phyloP scores from a whole-genome alignment of 2,329 filamentous ascomycete genomes.

The Emericellopsis atlantica region DNA sequence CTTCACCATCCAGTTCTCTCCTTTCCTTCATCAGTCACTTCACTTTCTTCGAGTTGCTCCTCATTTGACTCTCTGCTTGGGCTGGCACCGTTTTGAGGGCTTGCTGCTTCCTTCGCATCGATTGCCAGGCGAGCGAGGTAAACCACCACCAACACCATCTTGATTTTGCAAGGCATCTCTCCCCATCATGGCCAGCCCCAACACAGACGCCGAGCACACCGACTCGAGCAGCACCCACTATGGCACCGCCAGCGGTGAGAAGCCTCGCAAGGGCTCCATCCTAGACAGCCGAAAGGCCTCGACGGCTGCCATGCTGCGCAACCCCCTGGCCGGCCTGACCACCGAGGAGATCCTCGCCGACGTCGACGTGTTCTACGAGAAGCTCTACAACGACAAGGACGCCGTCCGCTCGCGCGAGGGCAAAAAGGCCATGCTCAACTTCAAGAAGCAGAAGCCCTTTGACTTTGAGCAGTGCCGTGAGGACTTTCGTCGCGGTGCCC shows the following conservation, averaged over 20 bases:
- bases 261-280: constrained; percentile 6
- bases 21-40: not conserved
- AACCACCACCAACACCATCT: not conserved
- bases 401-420: too few relatives aligned
- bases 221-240: constrained; percentile 8
- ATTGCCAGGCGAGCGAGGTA: not conserved
- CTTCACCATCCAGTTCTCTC: not conserved
- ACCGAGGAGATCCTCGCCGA: constrained; percentile 16
- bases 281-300: constrained; percentile 5
- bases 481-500: constrained; percentile 37
- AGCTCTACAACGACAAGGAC: constrained; percentile 16
- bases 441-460: too few relatives aligned
- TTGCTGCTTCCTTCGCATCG: not conserved
- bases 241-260: constrained; percentile 4
- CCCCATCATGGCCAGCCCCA: not conserved
- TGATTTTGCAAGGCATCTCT: not conserved
- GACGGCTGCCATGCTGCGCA: constrained; percentile 14
- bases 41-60: not conserved
- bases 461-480: constrained; percentile 8
- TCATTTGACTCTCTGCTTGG: not conserved
- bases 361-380: constrained; percentile 20
- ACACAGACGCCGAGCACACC: constrained; percentile 9
- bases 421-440: too few relatives aligned
- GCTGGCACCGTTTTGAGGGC: not conserved
- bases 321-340: constrained; percentile 16